Evolutionary conservation across 495 filamentous ascomycete genomes (phyloP).

Genomic region (Annulohypoxylon nitens): DNA sequence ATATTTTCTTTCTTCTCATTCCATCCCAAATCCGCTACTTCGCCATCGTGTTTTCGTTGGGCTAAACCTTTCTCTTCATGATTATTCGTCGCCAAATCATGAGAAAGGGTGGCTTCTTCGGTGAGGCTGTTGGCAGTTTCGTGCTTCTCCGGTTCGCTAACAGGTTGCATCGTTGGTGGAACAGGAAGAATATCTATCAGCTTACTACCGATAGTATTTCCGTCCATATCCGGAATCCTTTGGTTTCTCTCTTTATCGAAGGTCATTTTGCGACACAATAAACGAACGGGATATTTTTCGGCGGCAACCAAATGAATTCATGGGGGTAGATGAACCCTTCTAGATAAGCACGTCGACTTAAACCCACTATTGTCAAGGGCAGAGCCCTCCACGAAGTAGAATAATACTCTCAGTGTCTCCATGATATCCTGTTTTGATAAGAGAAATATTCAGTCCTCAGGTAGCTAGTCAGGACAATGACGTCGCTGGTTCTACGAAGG

Average conservation of each 20-base stretch:
- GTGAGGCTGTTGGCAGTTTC: constrained; percentile 47
- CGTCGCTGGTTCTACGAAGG: constrained; percentile 29
- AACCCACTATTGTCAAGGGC: not conserved
- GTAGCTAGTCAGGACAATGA: constrained; percentile 22
- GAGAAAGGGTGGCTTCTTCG: constrained; percentile 55
- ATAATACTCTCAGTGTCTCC: constrained; percentile 21
- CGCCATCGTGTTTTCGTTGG: constrained; percentile 50
- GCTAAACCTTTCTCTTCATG: constrained; percentile 53
- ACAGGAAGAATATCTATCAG: constrained; percentile 54
- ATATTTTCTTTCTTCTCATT: constrained; percentile 70
- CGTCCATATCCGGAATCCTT: not conserved
- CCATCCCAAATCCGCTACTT: constrained; percentile 80
- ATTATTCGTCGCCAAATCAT: constrained; percentile 53
- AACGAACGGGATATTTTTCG: not conserved
- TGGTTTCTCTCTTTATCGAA: constrained; percentile 14
- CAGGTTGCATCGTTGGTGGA: constrained; percentile 50
- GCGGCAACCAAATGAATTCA: not conserved
- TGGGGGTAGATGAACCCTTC: not conserved
- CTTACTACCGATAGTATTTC: not conserved
- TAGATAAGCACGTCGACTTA: constrained; percentile 14
- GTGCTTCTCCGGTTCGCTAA: constrained; percentile 41
- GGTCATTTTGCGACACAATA: constrained; percentile 19
- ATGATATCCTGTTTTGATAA: constrained; percentile 32
- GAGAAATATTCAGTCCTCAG: not conserved
- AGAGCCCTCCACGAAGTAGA: not conserved